Percentiles rank a stretch among this genome's conserved stretches.
Conservation (phyloP, 345 rosid species). For the Boechera divaricarpa region DNA sequence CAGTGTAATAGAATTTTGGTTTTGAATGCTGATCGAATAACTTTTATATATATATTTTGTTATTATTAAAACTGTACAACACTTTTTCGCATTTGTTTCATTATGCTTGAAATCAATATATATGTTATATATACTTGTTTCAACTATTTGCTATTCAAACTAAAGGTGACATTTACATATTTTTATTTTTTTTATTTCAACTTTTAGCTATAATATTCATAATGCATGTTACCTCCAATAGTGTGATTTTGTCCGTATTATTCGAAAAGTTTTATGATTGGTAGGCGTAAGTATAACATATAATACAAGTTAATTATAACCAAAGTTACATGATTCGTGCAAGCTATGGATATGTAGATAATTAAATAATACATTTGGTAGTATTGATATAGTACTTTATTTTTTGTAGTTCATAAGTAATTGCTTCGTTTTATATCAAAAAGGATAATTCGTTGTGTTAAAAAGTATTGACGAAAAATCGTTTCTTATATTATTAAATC, state of each 20-base stretch:
- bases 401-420: neutral
- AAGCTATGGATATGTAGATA: slow-evolving; percentile 7
- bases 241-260: slow-evolving; percentile 25
- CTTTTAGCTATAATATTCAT: slow-evolving; percentile 7
- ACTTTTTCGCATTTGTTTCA: too few species aligned
- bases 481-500: neutral
- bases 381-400: neutral
- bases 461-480: neutral
- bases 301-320: slow-evolving; percentile 7
- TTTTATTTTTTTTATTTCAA: neutral
- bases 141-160: neutral
- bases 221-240: slow-evolving; percentile 39
- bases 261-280: slow-evolving; percentile 2
- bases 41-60: too few species aligned
- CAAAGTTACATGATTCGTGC: slow-evolving; percentile 20
- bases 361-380: neutral
- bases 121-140: neutral
- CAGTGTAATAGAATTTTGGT: too few species aligned
- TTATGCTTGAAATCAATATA: neutral
- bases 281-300: slow-evolving; percentile 9
- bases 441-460: neutral
- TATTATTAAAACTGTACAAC: too few species aligned
- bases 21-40: too few species aligned
- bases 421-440: neutral
- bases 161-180: neutral